Percentiles rank a stretch among this genome's conserved stretches.
Conservation (phyloP, 2,329 filamentous ascomycete genomes). For the Immersiporthe knoxdaviesiana region DNA sequence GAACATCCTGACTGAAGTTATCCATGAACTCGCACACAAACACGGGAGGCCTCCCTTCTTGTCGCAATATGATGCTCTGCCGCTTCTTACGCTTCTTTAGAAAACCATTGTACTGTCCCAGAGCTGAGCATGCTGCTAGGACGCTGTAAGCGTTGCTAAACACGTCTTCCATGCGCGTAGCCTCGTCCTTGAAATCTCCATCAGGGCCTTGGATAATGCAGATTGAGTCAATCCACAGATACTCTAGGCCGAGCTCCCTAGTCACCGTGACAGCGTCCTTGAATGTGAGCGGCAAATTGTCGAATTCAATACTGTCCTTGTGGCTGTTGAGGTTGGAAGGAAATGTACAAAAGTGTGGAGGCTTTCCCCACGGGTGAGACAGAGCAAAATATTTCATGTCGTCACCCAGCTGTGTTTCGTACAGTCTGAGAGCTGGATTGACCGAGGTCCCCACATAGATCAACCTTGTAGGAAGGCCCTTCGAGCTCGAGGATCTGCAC, state of each 20-base stretch:
- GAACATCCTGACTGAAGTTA: conserved; percentile 41
- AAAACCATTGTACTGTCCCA: conserved; percentile 32
- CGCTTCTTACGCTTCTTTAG: conserved; percentile 26
- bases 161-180: conserved; percentile 36
- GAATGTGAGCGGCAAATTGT: conserved; percentile 25
- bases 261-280: conserved; percentile 29
- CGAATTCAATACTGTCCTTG: conserved; percentile 13
- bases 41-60: conserved; percentile 13
- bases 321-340: conserved; percentile 10
- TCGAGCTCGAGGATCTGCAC: neutral
- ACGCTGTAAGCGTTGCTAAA: conserved; percentile 37
- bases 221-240: conserved; percentile 35
- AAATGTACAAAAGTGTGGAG: conserved; percentile 28
- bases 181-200: conserved; percentile 33
- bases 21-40: conserved; percentile 38
- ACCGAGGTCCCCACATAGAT: neutral
- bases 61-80: conserved; percentile 19
- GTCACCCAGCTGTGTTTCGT: conserved; percentile 11
- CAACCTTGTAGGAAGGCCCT: neutral
- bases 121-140: conserved; percentile 33
- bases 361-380: conserved; percentile 35
- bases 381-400: conserved; percentile 30
- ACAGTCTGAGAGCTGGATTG: neutral
- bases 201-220: conserved; percentile 13
- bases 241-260: conserved; percentile 22